These are phyloP conservation scores for Acacia crassicarpa DNA, from an alignment of 306 rosid species.

Conservation along the genomic window DNA sequence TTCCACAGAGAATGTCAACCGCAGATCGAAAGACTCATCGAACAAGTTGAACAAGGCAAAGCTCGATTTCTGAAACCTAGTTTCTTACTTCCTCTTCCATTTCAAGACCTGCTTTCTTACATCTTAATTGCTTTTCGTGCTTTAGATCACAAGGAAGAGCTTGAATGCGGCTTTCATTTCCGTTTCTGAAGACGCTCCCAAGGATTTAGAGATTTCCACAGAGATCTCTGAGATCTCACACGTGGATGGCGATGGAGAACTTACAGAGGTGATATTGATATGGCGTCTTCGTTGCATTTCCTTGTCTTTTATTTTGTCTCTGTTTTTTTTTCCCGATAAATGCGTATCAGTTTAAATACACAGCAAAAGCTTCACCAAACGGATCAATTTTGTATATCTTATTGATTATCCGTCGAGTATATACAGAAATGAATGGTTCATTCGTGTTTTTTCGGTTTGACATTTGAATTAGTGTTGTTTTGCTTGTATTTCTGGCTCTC, in stretches of 20 bases:
- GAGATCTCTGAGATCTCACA: conserved; percentile 28
- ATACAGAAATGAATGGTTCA: neutral
- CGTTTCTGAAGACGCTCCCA: conserved; percentile 23
- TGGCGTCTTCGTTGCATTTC: neutral
- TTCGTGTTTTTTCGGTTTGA: neutral
- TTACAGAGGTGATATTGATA: conserved; percentile 17
- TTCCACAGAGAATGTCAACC: neutral
- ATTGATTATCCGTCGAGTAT: neutral
- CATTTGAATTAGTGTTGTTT: neutral
- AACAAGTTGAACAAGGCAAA: conserved; percentile 4
- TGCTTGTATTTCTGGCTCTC: neutral
- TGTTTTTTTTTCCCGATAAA: neutral
- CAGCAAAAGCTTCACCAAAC: neutral
- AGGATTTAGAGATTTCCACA: neutral
- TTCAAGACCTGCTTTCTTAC: neutral
- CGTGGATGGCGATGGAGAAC: conserved; percentile 17
- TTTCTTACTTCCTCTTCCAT: neutral
- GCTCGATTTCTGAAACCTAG: neutral
- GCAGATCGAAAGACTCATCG: conserved; percentile 22
- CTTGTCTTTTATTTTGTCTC: neutral
- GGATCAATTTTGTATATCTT: neutral
- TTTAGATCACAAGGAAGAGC: conserved; percentile 33
- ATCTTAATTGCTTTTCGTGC: conserved; percentile 1
- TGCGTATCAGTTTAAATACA: neutral
- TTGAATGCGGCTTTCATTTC: conserved; percentile 28